Conservation (phyloP, 371 early-diverging fungal species). For the Mucor irregularis region DNA sequence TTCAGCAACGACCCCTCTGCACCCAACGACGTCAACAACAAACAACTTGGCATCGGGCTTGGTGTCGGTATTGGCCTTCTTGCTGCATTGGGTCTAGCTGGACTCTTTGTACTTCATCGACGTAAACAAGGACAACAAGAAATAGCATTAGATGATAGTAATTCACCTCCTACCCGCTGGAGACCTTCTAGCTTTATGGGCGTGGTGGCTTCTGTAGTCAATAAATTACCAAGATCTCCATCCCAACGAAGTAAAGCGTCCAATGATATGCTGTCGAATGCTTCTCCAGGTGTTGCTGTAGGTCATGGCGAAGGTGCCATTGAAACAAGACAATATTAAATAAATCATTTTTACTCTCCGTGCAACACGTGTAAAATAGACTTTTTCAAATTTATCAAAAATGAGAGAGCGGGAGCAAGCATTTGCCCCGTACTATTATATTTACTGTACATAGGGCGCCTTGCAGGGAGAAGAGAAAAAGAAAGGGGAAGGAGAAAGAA, state of each 20-base stretch:
- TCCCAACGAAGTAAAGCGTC: slow-evolving; percentile 41
- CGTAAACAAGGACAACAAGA: slow-evolving; percentile 17
- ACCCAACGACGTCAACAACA: slow-evolving; percentile 24
- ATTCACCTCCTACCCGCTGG: slow-evolving; percentile 35
- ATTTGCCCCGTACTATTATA: no score
- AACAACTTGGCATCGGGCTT: slow-evolving; percentile 42
- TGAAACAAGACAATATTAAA: slow-evolving; percentile 8
- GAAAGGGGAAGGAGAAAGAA: no score
- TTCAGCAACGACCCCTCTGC: not conserved
- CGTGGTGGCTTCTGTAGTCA: slow-evolving; percentile 45
- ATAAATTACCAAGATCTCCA: slow-evolving; percentile 48
- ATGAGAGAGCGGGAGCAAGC: no score
- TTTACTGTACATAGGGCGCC: no score
- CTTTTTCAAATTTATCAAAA: not conserved
- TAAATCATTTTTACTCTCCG: not conserved
- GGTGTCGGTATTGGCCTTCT: slow-evolving; percentile 47
- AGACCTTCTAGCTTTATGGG: slow-evolving; percentile 52
- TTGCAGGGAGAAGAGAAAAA: no score
- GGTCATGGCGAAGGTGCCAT: slow-evolving; percentile 9
- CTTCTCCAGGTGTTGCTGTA: not conserved
- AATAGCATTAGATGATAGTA: not conserved
- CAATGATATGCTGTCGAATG: slow-evolving; percentile 1
- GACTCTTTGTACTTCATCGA: slow-evolving; percentile 31
- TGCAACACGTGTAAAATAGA: no score
- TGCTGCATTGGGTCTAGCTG: slow-evolving; percentile 45